These are phyloP conservation scores for Talaromyces islandicus DNA, from an alignment of 2,329 filamentous ascomycete genomes.

Conservation along the genomic window DNA sequence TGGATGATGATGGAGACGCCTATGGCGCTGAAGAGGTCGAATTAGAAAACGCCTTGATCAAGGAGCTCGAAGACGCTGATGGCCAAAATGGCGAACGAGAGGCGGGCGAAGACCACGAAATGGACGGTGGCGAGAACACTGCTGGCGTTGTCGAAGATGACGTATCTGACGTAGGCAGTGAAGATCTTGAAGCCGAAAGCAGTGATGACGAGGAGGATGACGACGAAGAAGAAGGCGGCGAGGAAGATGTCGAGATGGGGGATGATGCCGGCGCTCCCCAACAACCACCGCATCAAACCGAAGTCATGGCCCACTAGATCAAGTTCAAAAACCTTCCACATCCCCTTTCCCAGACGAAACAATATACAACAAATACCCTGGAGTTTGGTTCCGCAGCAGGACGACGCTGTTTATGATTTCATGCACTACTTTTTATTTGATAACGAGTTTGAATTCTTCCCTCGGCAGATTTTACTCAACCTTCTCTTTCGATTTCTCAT, in stretches of 20 bases:
- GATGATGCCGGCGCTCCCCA: conserved; percentile 40
- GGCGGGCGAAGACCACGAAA: conserved; percentile 60
- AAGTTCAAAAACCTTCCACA: neutral
- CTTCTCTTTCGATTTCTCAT: neutral
- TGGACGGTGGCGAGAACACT: conserved; percentile 61
- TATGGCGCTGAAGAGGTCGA: conserved; percentile 90
- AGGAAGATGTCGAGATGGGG: conserved; percentile 54
- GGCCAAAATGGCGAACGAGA: conserved; percentile 51
- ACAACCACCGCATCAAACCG: conserved; percentile 30
- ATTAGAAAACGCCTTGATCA: conserved; percentile 58
- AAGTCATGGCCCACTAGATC: conserved; percentile 42
- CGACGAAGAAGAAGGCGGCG: conserved; percentile 55
- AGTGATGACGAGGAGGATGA: conserved; percentile 67
- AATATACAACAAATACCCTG: conserved; percentile 9
- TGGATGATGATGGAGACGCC: conserved; percentile 72
- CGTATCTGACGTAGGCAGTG: conserved; percentile 69
- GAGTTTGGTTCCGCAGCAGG: conserved; percentile 4
- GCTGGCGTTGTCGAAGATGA: conserved; percentile 48
- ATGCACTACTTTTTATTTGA: conserved; percentile 5
- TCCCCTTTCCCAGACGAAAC: conserved; percentile 1
- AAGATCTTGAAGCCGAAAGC: conserved; percentile 73
- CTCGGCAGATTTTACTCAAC: neutral
- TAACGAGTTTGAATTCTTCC: conserved; percentile 3
- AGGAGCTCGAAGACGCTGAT: conserved; percentile 45
- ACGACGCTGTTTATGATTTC: conserved; percentile 7